A percentile compares a stretch with the other conserved stretches of the same genome.
Evolutionary conservation across 768 basidiomycete genomes (phyloP).

Genomic region (Macrolepiota albuminosa): DNA sequence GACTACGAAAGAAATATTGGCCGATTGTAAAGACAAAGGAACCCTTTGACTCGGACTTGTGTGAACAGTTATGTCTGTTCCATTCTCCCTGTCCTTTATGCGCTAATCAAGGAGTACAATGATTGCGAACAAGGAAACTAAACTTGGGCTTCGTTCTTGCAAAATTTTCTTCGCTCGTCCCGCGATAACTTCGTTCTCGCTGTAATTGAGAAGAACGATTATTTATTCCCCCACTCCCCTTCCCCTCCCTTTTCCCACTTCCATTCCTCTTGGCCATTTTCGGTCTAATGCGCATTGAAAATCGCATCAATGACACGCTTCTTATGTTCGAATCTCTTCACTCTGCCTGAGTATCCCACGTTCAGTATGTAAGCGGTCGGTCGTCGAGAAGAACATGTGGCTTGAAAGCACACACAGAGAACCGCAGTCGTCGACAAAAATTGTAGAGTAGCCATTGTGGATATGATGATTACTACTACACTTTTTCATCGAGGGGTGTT

Average conservation of each 20-base stretch:
- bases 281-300: conserved; percentile 20
- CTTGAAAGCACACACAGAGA: neutral
- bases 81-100: neutral
- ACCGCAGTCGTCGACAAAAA: neutral
- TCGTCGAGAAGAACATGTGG: neutral
- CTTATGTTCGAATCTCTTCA: conserved; percentile 17
- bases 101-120: neutral
- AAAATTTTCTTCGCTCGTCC: conserved; percentile 19
- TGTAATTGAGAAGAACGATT: conserved; percentile 8
- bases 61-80: conserved; percentile 11
- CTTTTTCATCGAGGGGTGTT: neutral
- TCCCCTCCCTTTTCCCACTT: conserved; percentile 17
- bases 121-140: neutral
- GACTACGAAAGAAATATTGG: conserved; percentile 2
- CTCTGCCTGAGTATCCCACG: conserved; percentile 14
- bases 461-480: neutral
- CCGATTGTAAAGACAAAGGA: neutral
- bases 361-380: too few relatives aligned
- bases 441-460: conserved; percentile 2
- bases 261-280: conserved; percentile 22
- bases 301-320: conserved; percentile 2
- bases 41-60: neutral
- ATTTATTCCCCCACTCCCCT: neutral
- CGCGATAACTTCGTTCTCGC: neutral
- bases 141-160: conserved; percentile 12